A percentile compares a stretch with the other conserved stretches of the same genome.
These are phyloP conservation scores for Backusella liffmaniae DNA, from an alignment of 192 early-diverging fungal genomes.

Conservation along the genomic window DNA sequence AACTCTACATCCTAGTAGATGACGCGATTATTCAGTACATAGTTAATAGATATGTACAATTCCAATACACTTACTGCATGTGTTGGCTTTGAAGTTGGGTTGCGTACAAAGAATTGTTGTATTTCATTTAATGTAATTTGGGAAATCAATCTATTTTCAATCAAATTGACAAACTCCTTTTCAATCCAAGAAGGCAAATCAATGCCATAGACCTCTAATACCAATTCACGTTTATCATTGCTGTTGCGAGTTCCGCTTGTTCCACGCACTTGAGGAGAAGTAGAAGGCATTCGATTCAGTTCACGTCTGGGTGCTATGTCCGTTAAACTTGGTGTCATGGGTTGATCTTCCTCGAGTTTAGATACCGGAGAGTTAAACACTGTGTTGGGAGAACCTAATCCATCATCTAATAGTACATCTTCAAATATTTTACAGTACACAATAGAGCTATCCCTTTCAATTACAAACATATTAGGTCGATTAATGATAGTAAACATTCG, in stretches of 20 bases:
- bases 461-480: constrained; percentile 70
- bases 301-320: background rate
- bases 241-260: background rate
- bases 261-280: background rate
- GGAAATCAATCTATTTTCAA: constrained; percentile 62
- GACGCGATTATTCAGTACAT: background rate
- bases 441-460: constrained; percentile 51
- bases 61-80: constrained; percentile 44
- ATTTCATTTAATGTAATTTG: constrained; percentile 62
- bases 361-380: background rate
- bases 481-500: constrained; percentile 64
- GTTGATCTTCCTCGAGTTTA: background rate
- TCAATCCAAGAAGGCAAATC: constrained; percentile 46
- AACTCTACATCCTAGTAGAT: constrained; percentile 69
- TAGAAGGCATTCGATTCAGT: background rate
- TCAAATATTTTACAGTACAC: constrained; percentile 56
- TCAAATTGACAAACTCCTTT: constrained; percentile 55
- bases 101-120: constrained; percentile 62
- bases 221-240: constrained; percentile 47
- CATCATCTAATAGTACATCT: constrained; percentile 1
- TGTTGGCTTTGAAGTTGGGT: constrained; percentile 60
- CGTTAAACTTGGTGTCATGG: background rate
- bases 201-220: constrained; percentile 72
- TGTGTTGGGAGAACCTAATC: background rate
- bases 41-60: background rate